Evolutionary conservation across 495 filamentous ascomycete genomes (phyloP).

Genomic region (Penicillium paradoxum): DNA sequence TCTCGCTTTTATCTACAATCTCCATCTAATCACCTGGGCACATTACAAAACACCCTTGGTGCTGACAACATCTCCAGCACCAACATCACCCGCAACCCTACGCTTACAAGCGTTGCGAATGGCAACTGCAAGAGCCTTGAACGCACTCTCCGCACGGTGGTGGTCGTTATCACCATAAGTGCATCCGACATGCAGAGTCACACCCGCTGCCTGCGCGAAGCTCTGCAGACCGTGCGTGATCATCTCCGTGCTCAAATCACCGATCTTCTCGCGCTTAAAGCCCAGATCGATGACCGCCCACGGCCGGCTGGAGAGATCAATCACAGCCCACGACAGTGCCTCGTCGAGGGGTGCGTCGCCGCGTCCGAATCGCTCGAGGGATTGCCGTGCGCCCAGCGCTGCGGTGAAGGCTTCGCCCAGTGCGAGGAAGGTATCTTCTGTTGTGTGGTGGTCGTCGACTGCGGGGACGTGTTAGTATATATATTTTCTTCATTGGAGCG

Average conservation of each 20-base stretch:
- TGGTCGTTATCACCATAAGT: conserved; percentile 89
- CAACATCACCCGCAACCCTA: conserved; percentile 65
- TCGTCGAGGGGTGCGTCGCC: conserved; percentile 94
- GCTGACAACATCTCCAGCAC: conserved; percentile 86
- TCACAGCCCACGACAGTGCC: conserved; percentile 86
- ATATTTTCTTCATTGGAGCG: too few species aligned
- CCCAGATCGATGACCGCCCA: conserved; percentile 77
- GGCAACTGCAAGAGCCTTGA: conserved; percentile 91
- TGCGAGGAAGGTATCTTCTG: conserved; percentile 91
- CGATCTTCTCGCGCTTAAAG: conserved; percentile 84
- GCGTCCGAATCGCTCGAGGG: conserved; percentile 82
- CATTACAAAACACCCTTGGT: conserved; percentile 83
- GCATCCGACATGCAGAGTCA: conserved; percentile 91
- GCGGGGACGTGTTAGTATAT: background rate
- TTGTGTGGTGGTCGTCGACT: conserved; percentile 99
- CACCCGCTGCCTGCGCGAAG: conserved; percentile 84
- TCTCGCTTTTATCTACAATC: background rate
- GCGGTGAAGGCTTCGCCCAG: conserved; percentile 78
- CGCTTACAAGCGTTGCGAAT: conserved; percentile 66
- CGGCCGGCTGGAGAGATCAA: conserved; percentile 89
- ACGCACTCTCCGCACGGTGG: conserved; percentile 92
- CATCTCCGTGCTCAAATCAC: conserved; percentile 92
- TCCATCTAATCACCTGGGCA: too few species aligned
- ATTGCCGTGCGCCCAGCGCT: conserved; percentile 68
- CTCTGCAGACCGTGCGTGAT: conserved; percentile 90